Conservation (phyloP, 257 asterid species). For the Solanum lycopersicoides region DNA sequence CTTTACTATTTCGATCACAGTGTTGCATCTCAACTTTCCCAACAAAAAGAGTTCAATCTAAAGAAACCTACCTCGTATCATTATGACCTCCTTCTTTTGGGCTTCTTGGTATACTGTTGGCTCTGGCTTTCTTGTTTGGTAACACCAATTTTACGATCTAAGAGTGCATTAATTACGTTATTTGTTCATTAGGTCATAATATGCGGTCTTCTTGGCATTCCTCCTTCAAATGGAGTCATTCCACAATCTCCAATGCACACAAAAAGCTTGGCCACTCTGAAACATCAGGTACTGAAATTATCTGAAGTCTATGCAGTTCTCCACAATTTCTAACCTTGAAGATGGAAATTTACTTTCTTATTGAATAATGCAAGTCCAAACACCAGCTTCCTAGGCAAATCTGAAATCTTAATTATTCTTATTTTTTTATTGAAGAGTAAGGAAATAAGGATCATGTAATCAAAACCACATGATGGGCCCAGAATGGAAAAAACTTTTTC, state of each 20-base stretch:
- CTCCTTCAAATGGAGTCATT: constrained; percentile 98
- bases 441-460: background rate
- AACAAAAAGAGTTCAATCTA: constrained; percentile 83
- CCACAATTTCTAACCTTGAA: background rate
- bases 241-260: constrained; percentile 99
- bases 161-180: background rate
- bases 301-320: background rate
- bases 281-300: constrained; percentile 67
- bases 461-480: background rate
- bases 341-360: background rate
- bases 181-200: constrained; percentile 49
- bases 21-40: constrained; percentile 96
- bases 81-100: constrained; percentile 92
- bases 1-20: constrained; percentile 98
- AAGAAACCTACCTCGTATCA: constrained; percentile 93
- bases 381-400: background rate
- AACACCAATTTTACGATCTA: background rate
- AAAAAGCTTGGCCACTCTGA: constrained; percentile 86
- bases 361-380: background rate
- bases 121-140: background rate
- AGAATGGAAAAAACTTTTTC: background rate
- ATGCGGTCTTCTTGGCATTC: constrained; percentile 94
- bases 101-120: constrained; percentile 58
- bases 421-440: background rate
- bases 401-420: background rate